A percentile compares a stretch with the other conserved stretches of the same genome.
phyloP scores from a whole-genome alignment of 768 basidiomycete genomes.

The Mycena chlorophos region DNA sequence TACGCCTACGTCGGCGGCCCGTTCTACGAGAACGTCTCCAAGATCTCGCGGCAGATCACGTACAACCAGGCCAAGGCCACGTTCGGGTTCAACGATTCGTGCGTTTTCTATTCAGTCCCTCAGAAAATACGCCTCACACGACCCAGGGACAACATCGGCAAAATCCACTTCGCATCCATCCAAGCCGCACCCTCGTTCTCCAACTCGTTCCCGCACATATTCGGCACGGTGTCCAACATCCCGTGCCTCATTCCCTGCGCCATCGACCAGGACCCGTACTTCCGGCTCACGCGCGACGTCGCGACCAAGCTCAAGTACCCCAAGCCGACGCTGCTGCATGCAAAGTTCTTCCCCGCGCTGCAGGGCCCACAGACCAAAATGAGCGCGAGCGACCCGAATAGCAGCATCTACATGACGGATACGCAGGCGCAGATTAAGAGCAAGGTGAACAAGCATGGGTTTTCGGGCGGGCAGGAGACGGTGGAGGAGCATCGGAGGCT shows the following conservation, averaged over 20 bases:
- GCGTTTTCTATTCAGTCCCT: slow-evolving; percentile 34
- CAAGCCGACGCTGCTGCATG: slow-evolving; percentile 89
- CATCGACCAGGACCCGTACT: slow-evolving; percentile 97
- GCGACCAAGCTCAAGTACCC: slow-evolving; percentile 93
- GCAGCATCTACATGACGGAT: slow-evolving; percentile 95
- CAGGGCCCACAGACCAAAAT: slow-evolving; percentile 99
- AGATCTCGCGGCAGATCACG: slow-evolving; percentile 90
- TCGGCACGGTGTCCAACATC: slow-evolving; percentile 76
- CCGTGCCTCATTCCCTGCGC: slow-evolving; percentile 97
- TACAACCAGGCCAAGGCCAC: slow-evolving; percentile 92
- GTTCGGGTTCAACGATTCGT: slow-evolving; percentile 97
- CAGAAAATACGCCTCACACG: not conserved
- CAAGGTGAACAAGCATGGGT: slow-evolving; percentile 94
- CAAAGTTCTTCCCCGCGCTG: slow-evolving; percentile 97
- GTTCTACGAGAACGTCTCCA: slow-evolving; percentile 93
- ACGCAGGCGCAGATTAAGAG: slow-evolving; percentile 92
- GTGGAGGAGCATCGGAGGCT: slow-evolving; percentile 88
- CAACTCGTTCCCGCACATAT: slow-evolving; percentile 98
- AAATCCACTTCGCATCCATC: slow-evolving; percentile 92
- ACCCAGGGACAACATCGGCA: slow-evolving; percentile 93
- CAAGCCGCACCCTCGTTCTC: slow-evolving; percentile 97
- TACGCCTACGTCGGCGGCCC: slow-evolving; percentile 86
- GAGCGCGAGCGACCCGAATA: slow-evolving; percentile 94
- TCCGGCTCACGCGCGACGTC: slow-evolving; percentile 95
- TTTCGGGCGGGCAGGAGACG: slow-evolving; percentile 94